A percentile compares a stretch with the other conserved stretches of the same genome.
These are phyloP conservation scores for Tieghemiomyces parasiticus DNA, from an alignment of 192 early-diverging fungal genomes.

Conservation along the genomic window DNA sequence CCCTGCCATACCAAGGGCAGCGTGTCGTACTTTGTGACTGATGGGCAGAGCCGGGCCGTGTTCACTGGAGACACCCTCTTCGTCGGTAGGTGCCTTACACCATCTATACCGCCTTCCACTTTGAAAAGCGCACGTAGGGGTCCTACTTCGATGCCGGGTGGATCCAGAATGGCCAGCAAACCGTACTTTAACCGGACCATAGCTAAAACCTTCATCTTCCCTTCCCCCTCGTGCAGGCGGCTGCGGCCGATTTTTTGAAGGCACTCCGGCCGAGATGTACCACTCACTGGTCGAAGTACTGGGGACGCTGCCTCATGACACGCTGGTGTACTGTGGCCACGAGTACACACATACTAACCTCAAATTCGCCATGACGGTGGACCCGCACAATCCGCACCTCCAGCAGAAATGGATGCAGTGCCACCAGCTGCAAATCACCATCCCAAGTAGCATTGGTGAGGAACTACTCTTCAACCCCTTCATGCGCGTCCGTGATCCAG, in stretches of 20 bases:
- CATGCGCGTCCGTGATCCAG: conserved; percentile 56
- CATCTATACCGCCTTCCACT: too few species aligned
- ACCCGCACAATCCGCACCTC: conserved; percentile 60
- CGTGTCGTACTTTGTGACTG: conserved; percentile 68
- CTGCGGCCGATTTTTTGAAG: conserved; percentile 92
- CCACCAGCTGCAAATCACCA: conserved; percentile 30
- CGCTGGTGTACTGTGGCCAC: conserved; percentile 82
- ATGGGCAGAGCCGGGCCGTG: conserved; percentile 48
- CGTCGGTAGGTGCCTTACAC: conserved; percentile 30
- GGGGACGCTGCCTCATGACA: conserved; percentile 55
- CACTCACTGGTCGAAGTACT: conserved; percentile 52
- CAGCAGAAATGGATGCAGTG: conserved; percentile 47
- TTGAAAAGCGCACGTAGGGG: too few species aligned
- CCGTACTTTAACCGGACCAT: too few species aligned
- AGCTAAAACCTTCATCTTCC: too few species aligned
- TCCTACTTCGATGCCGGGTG: too few species aligned
- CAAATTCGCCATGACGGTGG: conserved; percentile 60
- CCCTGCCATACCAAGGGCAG: conserved; percentile 79
- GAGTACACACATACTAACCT: conserved; percentile 74
- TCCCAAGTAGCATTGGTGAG: conserved; percentile 84
- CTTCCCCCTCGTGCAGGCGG: too few species aligned
- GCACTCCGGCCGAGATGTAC: conserved; percentile 72
- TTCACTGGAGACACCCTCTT: conserved; percentile 87
- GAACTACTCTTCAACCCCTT: conserved; percentile 82
- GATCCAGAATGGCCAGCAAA: too few species aligned